Evolutionary conservation across 2,329 filamentous ascomycete genomes (phyloP).

Genomic region (Xylariaceae sp.): DNA sequence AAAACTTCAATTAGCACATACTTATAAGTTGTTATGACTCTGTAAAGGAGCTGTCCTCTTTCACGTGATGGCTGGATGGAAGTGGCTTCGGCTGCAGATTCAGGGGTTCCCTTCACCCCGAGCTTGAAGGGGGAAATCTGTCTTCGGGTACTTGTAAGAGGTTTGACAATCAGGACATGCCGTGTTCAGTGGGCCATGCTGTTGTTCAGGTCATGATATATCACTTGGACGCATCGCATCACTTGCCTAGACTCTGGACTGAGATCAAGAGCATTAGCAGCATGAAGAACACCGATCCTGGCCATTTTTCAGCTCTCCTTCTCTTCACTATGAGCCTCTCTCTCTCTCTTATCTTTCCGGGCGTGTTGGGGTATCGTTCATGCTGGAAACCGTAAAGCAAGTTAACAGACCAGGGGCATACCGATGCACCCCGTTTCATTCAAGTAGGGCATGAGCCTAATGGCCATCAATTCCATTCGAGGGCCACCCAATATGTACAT

Average conservation of each 20-base stretch:
- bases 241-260: neutral
- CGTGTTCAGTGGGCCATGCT: neutral
- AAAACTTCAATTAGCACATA: neutral
- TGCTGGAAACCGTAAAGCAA: neutral
- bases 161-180: neutral
- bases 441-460: neutral
- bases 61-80: neutral
- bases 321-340: neutral
- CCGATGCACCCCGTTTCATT: conserved; percentile 9
- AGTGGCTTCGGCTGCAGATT: neutral
- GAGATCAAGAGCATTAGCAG: neutral
- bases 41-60: neutral
- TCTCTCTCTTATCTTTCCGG: neutral
- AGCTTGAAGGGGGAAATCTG: neutral
- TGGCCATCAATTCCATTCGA: conserved; percentile 20
- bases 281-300: neutral
- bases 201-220: neutral
- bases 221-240: neutral
- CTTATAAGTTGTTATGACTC: neutral
- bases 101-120: neutral
- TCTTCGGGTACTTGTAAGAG: neutral
- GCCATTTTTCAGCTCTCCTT: neutral
- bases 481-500: conserved; percentile 25
- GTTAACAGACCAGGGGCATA: neutral
- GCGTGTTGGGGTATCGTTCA: neutral